Percentiles rank a stretch among this genome's conserved stretches.
Evolutionary conservation across 495 filamentous ascomycete species (phyloP).

Genomic region (Podospora appendiculata): DNA sequence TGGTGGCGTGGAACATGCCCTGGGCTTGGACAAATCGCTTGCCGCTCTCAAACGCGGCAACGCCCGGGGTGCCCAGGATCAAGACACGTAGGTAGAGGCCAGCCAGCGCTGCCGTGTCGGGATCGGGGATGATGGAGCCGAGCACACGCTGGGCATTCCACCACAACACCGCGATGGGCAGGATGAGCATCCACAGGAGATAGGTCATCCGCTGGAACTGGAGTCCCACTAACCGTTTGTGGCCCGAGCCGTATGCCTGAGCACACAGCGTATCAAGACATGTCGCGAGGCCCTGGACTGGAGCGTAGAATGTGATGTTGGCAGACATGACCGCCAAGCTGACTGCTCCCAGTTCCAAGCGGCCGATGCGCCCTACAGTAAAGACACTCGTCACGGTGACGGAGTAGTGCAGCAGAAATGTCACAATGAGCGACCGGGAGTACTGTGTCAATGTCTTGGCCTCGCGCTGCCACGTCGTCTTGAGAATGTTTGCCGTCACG

Average conservation of each 20-base stretch:
- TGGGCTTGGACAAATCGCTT: constrained; percentile 70
- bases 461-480: constrained; percentile 80
- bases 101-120: constrained; percentile 52
- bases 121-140: constrained; percentile 49
- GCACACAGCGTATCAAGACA: constrained; percentile 66
- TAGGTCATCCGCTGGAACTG: constrained; percentile 64
- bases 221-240: constrained; percentile 59
- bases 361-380: constrained; percentile 57
- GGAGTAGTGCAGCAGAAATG: constrained; percentile 66
- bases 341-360: constrained; percentile 56
- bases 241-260: constrained; percentile 66
- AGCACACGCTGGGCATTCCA: constrained; percentile 49
- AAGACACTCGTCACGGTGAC: constrained; percentile 63
- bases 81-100: constrained; percentile 61
- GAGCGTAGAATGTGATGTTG: constrained; percentile 63
- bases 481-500: constrained; percentile 61
- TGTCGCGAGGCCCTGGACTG: constrained; percentile 64
- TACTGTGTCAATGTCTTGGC: constrained; percentile 54
- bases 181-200: constrained; percentile 53
- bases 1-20: constrained; percentile 59
- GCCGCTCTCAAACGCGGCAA: constrained; percentile 59
- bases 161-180: constrained; percentile 59
- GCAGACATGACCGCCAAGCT: constrained; percentile 64
- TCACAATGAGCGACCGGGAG: constrained; percentile 54
- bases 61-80: constrained; percentile 58